These are phyloP conservation scores for Flaveria ramosissima DNA, from an alignment of 129 eudicot genomes.

Conservation along the genomic window DNA sequence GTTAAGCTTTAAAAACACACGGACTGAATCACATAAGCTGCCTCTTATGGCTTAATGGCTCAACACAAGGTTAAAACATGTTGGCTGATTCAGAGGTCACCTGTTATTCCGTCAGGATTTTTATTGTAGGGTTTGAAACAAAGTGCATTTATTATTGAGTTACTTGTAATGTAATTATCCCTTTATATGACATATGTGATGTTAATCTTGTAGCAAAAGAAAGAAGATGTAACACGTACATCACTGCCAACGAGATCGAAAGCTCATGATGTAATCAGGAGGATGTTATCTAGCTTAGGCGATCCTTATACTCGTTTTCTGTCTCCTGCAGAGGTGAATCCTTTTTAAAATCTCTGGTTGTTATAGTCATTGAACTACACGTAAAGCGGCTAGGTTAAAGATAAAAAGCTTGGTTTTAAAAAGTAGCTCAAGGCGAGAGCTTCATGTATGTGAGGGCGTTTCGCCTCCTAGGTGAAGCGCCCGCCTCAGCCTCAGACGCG, in stretches of 20 bases:
- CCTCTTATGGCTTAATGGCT: no score
- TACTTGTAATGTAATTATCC: no score
- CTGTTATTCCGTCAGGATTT: no score
- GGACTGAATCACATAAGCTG: no score
- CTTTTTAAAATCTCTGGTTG: background rate
- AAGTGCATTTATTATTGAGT: background rate
- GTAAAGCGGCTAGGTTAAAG: background rate
- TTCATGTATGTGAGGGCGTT: no score
- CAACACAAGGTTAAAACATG: no score
- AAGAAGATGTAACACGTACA: constrained; percentile 62
- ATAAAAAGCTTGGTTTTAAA: no score
- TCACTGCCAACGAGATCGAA: constrained; percentile 73
- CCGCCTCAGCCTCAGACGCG: no score
- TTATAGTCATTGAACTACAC: background rate
- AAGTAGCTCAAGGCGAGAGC: no score
- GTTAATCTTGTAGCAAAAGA: constrained; percentile 62
- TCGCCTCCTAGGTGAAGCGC: no score
- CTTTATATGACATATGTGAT: background rate
- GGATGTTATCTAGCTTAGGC: constrained; percentile 86
- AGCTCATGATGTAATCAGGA: constrained; percentile 79
- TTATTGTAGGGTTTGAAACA: background rate
- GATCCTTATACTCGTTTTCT: constrained; percentile 94
- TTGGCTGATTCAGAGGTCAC: no score
- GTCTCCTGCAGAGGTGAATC: constrained; percentile 73
- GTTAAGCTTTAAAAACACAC: no score